Conservation (phyloP, 306 rosid genomes). For the Phaseolus lunatus region DNA sequence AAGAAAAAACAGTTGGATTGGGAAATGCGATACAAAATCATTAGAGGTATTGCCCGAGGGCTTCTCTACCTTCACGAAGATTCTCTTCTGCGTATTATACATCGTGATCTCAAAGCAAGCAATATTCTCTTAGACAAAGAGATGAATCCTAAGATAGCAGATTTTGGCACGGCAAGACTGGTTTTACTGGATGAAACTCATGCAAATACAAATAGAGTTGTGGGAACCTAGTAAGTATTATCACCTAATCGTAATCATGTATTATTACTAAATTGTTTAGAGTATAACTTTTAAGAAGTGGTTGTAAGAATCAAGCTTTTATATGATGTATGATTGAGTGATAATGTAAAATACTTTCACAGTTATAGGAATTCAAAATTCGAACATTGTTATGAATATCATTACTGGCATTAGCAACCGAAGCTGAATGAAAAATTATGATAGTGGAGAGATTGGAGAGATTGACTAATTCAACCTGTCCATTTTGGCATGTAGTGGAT, state of each 20-base stretch:
- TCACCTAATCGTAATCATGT: background rate
- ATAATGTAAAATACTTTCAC: too few species aligned
- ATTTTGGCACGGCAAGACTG: conserved; percentile 3
- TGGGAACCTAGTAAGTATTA: conserved; percentile 12
- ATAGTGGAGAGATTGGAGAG: too few species aligned
- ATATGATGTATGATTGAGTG: too few species aligned
- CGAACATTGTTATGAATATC: background rate
- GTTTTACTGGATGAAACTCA: conserved; percentile 15
- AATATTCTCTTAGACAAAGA: conserved; percentile 3
- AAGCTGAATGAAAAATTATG: too few species aligned
- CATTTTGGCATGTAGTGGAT: conserved; percentile 48
- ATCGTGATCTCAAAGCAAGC: conserved; percentile 5
- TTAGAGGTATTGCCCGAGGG: background rate
- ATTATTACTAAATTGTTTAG: background rate
- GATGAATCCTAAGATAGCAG: conserved; percentile 14
- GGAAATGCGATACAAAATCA: background rate
- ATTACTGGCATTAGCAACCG: background rate
- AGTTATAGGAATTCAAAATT: too few species aligned
- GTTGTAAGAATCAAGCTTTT: too few species aligned
- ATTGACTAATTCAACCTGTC: too few species aligned
- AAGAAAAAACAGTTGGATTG: background rate
- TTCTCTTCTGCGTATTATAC: background rate
- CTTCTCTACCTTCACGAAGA: conserved; percentile 7
- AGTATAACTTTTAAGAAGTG: background rate
- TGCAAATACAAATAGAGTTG: background rate